A percentile compares a stretch with the other conserved stretches of the same genome.
phyloP scores from a whole-genome alignment of 2,329 filamentous ascomycete genomes.

The Fusarium oligoseptatum region DNA sequence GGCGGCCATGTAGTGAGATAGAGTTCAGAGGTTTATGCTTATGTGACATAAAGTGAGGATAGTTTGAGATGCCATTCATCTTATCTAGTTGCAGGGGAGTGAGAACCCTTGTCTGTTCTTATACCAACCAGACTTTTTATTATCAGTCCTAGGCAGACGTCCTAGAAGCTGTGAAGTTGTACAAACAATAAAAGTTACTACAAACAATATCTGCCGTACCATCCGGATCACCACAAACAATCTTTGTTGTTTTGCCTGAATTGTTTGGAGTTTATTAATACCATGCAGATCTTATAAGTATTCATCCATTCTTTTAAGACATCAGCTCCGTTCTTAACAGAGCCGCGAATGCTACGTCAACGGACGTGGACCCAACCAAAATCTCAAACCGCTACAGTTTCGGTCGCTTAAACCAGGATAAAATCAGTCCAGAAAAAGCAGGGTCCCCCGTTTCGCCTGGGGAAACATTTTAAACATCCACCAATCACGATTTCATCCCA shows the following conservation, averaged over 20 bases:
- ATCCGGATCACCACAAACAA: not conserved
- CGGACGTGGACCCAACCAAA: conserved; percentile 1
- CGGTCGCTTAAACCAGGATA: conserved; percentile 31
- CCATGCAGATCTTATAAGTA: not conserved
- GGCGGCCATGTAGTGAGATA: not conserved
- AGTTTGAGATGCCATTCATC: not conserved
- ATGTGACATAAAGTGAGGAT: not conserved
- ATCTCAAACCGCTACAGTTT: conserved; percentile 31
- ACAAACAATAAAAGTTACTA: not conserved
- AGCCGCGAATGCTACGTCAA: conserved; percentile 1
- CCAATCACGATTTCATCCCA: conserved; percentile 29
- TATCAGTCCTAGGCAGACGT: not conserved
- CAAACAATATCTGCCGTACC: not conserved
- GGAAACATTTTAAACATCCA: conserved; percentile 27
- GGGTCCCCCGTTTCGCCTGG: conserved; percentile 19
- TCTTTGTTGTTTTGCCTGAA: not conserved
- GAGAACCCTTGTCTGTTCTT: not conserved
- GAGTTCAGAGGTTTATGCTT: not conserved
- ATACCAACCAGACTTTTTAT: not conserved
- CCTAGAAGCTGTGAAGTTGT: not conserved
- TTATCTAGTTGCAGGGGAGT: not conserved
- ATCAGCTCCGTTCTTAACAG: not conserved
- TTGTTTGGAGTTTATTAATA: not conserved
- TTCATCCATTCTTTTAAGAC: not conserved
- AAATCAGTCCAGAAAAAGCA: conserved; percentile 1